Percentiles rank a stretch among this genome's conserved stretches.
These are phyloP conservation scores for Harringtonia aguacate DNA, from an alignment of 2,329 filamentous ascomycete species.

Conservation along the genomic window DNA sequence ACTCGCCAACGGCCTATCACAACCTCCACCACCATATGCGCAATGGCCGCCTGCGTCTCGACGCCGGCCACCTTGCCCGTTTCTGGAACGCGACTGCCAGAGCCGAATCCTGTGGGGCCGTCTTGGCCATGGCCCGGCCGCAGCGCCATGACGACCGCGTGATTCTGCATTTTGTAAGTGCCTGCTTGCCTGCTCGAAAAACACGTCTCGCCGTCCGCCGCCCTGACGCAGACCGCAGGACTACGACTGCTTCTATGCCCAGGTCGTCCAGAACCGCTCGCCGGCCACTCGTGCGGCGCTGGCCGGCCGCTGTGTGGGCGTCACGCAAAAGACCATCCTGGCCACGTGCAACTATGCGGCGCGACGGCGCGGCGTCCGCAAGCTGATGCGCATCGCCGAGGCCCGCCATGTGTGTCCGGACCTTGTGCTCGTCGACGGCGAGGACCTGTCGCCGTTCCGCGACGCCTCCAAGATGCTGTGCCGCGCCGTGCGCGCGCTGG, in stretches of 20 bases:
- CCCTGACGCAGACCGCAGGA: constrained; percentile 59
- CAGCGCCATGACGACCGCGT: not conserved
- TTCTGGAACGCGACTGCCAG: too few relatives aligned
- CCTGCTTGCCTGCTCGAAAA: not conserved
- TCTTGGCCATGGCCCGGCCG: not conserved
- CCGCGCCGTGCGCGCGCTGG: constrained; percentile 57
- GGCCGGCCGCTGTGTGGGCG: constrained; percentile 63
- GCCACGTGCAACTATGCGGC: constrained; percentile 94
- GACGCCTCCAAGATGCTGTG: constrained; percentile 78
- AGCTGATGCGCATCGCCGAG: constrained; percentile 77
- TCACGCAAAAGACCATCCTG: constrained; percentile 88
- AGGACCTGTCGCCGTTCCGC: constrained; percentile 77
- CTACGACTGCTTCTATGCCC: constrained; percentile 91
- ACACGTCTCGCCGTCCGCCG: not conserved
- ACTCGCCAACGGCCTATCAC: too few relatives aligned
- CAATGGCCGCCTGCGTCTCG: too few relatives aligned
- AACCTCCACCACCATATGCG: too few relatives aligned
- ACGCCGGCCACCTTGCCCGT: too few relatives aligned
- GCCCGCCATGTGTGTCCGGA: constrained; percentile 74
- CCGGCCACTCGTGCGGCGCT: constrained; percentile 41
- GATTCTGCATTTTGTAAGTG: constrained; percentile 1
- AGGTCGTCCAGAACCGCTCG: constrained; percentile 74
- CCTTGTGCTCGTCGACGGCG: constrained; percentile 73
- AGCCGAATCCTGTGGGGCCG: not conserved
- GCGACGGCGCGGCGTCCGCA: constrained; percentile 59